Evolutionary conservation across 2,329 filamentous ascomycete genomes (phyloP), one percentile per base, ranked within the genome.

Genomic region (Drechslerella coelobrocha): DNA sequence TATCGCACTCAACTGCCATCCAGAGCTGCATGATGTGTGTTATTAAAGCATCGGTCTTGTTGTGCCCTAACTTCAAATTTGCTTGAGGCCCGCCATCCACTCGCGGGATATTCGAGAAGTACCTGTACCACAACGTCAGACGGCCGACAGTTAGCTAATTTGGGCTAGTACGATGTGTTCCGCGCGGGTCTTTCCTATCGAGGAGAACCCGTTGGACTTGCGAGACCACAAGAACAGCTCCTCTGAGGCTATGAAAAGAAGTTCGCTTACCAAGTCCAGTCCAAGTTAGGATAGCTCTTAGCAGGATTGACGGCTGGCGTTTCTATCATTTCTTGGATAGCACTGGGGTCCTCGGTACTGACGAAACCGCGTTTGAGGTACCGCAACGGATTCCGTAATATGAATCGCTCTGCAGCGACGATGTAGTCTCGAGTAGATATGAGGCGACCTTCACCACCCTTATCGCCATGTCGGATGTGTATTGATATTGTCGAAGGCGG

Each of bases 1-100:
- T 69, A 53, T 69, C 65, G 54, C 65, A 69, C 29, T 69, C 65
- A 24, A 69, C 21, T 3, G 65, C 65, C 65, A 69, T 69, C 57
- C 57, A 69, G 9, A 69, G 45, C 39, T 69, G 65, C 65, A 69
- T 69, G 17, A 69, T 57, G 47, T 69, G 65, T 14, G 52, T 69
- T 9, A 69, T n/a, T 12, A 69, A 31, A 5, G 65, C 54, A 43
- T 69, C 65, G 14, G 65, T 69, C 37, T 69, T 69, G 29, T 69
- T 69, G 52, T 69, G 57, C 17, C 37, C 45, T 2, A 69, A 31
- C 21, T 29, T 27, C 24, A 69, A 57, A 34, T 69, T 69, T 21
- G 57, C 65, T 19, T 50, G 29, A 19, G 65, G 65, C 19, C 65
- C 65, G 8, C 65, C 59, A 34, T 69, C 53, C 23, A 69, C 57